Evolutionary conservation across 1,139 yeast species (phyloP).

Genomic region (Protomyces pachydermus): DNA sequence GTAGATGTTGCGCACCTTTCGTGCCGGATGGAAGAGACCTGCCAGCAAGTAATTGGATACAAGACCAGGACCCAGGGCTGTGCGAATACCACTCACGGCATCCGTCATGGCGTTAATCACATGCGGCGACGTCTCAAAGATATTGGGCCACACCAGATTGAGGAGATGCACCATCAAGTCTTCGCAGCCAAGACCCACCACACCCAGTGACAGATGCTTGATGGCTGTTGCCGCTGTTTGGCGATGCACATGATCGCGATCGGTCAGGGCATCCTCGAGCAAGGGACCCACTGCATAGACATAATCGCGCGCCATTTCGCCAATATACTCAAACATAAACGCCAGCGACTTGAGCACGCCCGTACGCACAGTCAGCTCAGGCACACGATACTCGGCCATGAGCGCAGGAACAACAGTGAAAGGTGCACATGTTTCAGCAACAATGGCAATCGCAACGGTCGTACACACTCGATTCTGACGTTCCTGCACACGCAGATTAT

Average conservation of each 20-base stretch:
- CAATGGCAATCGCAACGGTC: slow-evolving; percentile 96
- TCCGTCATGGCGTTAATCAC: slow-evolving; percentile 79
- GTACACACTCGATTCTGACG: slow-evolving; percentile 95
- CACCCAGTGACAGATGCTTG: slow-evolving; percentile 73
- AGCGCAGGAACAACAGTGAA: slow-evolving; percentile 93
- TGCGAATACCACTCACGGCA: slow-evolving; percentile 68
- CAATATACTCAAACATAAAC: slow-evolving; percentile 90
- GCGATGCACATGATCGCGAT: slow-evolving; percentile 85
- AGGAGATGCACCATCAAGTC: slow-evolving; percentile 68
- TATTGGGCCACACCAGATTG: slow-evolving; percentile 66
- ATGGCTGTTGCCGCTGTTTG: slow-evolving; percentile 93
- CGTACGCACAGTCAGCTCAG: slow-evolving; percentile 89
- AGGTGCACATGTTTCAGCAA: slow-evolving; percentile 89
- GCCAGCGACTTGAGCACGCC: slow-evolving; percentile 90
- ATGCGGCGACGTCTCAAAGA: slow-evolving; percentile 54
- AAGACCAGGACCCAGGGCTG: slow-evolving; percentile 70
- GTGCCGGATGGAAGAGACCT: slow-evolving; percentile 78
- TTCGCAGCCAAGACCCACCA: slow-evolving; percentile 68
- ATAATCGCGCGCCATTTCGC: slow-evolving; percentile 76
- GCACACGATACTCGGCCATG: slow-evolving; percentile 91
- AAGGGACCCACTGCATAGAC: slow-evolving; percentile 75
- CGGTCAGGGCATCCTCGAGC: slow-evolving; percentile 84
- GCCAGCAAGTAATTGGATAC: slow-evolving; percentile 57
- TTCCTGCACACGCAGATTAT: slow-evolving; percentile 85
- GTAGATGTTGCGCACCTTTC: slow-evolving; percentile 74